Evolutionary conservation across 2,329 filamentous ascomycete species (phyloP).

Genomic region (Capronia coronata): DNA sequence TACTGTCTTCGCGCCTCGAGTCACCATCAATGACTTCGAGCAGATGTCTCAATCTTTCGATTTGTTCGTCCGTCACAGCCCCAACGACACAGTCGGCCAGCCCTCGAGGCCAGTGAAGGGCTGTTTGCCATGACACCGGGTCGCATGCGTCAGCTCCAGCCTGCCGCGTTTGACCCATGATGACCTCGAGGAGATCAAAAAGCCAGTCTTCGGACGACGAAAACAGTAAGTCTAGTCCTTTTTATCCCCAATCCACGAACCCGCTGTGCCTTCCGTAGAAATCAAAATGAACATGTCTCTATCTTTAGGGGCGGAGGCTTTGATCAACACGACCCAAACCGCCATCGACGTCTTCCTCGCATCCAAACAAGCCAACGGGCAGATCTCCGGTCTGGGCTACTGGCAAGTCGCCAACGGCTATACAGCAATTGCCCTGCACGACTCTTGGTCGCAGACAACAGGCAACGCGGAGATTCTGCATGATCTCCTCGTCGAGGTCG

Average conservation of each 20-base stretch:
- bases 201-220: not conserved
- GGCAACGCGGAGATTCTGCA: slow-evolving; percentile 8
- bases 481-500: slow-evolving; percentile 14
- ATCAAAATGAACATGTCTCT: slow-evolving; percentile 6
- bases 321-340: slow-evolving; percentile 11
- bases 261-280: not conserved
- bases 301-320: not conserved
- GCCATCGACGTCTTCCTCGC: slow-evolving; percentile 21
- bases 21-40: not conserved
- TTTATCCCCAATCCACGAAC: not conserved
- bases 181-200: not conserved
- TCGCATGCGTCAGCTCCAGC: not conserved
- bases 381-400: slow-evolving; percentile 19
- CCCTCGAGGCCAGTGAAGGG: not conserved
- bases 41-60: not conserved
- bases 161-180: not conserved
- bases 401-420: slow-evolving; percentile 25
- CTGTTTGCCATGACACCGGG: slow-evolving; percentile 1
- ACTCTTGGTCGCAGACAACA: slow-evolving; percentile 17
- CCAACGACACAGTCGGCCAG: not conserved
- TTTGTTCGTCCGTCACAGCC: not conserved
- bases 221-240: not conserved
- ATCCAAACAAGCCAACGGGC: slow-evolving; percentile 17
- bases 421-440: slow-evolving; percentile 22
- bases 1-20: not conserved